phyloP scores from a whole-genome alignment of 148 eudicot species.

The Rhododendron kiyosumense region DNA sequence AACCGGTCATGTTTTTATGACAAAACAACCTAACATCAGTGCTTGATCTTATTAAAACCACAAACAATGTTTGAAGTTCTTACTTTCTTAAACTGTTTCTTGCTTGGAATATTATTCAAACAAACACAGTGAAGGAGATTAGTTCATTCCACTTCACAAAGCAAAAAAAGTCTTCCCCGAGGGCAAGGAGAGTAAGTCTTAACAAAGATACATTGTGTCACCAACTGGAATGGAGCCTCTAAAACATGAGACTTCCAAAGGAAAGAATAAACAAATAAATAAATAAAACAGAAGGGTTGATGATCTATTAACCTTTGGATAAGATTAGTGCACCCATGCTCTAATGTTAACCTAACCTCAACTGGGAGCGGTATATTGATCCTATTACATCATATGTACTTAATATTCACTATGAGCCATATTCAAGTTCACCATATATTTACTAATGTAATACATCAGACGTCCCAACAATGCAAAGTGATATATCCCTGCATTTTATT shows the following conservation, averaged over 20 bases:
- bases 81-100: not conserved
- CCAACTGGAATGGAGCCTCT: no score
- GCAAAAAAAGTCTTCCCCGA: not conserved
- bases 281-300: not conserved
- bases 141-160: not conserved
- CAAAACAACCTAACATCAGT: no score
- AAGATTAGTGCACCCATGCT: not conserved
- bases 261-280: not conserved
- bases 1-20: not conserved
- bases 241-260: not conserved
- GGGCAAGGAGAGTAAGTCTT: not conserved
- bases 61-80: not conserved
- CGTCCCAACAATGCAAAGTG: no score
- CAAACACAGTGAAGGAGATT: not conserved
- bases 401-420: not conserved
- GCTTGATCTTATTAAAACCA: no score
- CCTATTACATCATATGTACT: not conserved
- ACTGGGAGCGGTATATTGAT: not conserved
- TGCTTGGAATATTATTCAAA: not conserved
- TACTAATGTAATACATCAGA: no score
- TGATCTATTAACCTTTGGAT: not conserved
- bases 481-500: not conserved
- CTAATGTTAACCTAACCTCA: not conserved
- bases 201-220: not conserved
- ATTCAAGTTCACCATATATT: not conserved